Evolutionary conservation across 2,329 filamentous ascomycete genomes (phyloP).

Genomic region (Venturia carpophila): DNA sequence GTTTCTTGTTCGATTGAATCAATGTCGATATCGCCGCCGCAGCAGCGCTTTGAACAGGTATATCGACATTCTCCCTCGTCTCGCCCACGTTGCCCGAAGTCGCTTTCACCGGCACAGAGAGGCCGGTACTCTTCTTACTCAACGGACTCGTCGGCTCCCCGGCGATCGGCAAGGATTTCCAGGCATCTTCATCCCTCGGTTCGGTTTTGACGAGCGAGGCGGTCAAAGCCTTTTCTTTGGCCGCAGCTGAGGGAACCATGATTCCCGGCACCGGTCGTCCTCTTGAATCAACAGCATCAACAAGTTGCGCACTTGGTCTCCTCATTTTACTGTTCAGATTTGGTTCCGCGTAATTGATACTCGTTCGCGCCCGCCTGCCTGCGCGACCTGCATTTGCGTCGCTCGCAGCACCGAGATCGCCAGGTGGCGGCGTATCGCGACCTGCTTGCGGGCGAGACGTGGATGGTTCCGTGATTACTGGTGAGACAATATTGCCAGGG

Average conservation of each 20-base stretch:
- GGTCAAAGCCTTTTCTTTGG: conserved; percentile 18
- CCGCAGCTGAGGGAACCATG: conserved; percentile 26
- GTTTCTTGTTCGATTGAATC: background rate
- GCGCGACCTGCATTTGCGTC: conserved; percentile 31
- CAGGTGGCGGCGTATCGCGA: conserved; percentile 38
- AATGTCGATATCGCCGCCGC: conserved; percentile 13
- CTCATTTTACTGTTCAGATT: conserved; percentile 43
- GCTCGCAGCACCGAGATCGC: conserved; percentile 31
- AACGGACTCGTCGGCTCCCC: conserved; percentile 29
- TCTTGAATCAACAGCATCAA: conserved; percentile 35
- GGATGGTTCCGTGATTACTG: conserved; percentile 36
- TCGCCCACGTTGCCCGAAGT: conserved; percentile 21
- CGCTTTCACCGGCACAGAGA: conserved; percentile 17
- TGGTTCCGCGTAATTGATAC: conserved; percentile 44
- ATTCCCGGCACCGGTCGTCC: conserved; percentile 9
- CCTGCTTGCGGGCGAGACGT: conserved; percentile 29
- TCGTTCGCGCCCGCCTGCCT: conserved; percentile 38
- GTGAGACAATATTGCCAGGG: conserved; percentile 35
- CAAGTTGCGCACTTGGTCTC: conserved; percentile 39
- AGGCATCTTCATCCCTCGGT: background rate
- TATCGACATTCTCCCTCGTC: conserved; percentile 20
- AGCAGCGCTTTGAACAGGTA: background rate
- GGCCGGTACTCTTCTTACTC: conserved; percentile 26
- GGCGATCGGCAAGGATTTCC: conserved; percentile 19
- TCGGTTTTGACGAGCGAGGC: background rate